Percentiles rank a stretch among this genome's conserved stretches.
These are phyloP conservation scores for Ustilago crameri DNA, from an alignment of 1,284 basidiomycete species.

Conservation along the genomic window DNA sequence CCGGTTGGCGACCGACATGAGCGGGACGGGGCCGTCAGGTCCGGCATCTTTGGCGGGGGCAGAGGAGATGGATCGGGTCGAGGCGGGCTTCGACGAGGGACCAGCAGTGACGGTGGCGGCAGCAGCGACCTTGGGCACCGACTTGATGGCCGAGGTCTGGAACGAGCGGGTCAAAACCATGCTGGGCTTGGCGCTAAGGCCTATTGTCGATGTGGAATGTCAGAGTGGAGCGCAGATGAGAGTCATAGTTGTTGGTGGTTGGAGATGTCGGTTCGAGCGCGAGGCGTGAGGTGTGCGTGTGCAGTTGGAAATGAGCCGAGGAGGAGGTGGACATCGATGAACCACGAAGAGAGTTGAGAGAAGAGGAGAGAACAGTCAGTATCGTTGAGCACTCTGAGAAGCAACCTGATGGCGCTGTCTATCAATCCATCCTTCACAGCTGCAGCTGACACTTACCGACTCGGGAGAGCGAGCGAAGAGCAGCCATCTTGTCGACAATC, in stretches of 20 bases:
- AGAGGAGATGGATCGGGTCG: conserved; percentile 37
- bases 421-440: not conserved
- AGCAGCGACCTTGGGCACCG: conserved; percentile 37
- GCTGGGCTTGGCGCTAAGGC: conserved; percentile 40
- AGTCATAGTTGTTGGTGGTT: too few species aligned
- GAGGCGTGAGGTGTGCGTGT: too few species aligned
- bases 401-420: not conserved
- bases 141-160: conserved; percentile 43
- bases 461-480: conserved; percentile 44
- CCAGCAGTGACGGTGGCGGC: conserved; percentile 13
- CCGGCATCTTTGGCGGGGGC: conserved; percentile 31
- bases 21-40: conserved; percentile 62
- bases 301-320: too few species aligned
- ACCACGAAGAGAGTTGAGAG: too few species aligned
- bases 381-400: too few species aligned
- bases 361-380: too few species aligned
- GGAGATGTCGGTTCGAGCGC: too few species aligned
- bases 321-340: too few species aligned
- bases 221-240: not conserved
- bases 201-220: conserved; percentile 8
- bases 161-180: conserved; percentile 44
- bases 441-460: conserved; percentile 33
- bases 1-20: conserved; percentile 64
- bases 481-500: conserved; percentile 33
- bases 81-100: conserved; percentile 25